Conservation (phyloP, 2,329 filamentous ascomycete species). For the Cytospora chrysosperma region DNA sequence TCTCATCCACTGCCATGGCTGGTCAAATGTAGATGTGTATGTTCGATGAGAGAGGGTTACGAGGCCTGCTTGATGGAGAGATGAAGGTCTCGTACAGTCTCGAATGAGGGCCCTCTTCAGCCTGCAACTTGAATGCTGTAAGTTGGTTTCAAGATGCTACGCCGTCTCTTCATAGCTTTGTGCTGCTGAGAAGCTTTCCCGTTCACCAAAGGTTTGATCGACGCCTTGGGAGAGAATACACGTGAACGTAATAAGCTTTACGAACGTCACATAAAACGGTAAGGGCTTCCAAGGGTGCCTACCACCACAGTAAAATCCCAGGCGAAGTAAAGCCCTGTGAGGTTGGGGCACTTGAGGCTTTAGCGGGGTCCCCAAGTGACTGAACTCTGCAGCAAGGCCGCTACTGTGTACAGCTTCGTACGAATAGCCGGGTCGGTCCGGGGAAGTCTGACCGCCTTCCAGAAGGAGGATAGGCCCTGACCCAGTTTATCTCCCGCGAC, state of each 20-base stretch:
- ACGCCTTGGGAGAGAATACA: background rate
- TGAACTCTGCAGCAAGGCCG: background rate
- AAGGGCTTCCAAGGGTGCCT: background rate
- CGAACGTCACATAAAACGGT: background rate
- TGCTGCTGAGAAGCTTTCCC: background rate
- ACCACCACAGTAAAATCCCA: too few species aligned
- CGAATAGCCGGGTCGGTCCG: background rate
- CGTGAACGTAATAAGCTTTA: background rate
- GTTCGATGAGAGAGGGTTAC: background rate
- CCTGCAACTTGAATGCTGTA: background rate
- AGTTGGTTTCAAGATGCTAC: background rate
- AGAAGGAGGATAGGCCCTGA: background rate
- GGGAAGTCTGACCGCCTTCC: background rate
- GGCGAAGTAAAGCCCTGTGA: background rate
- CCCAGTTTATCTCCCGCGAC: background rate
- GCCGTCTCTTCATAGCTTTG: conserved; percentile 6
- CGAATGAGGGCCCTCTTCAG: too few species aligned
- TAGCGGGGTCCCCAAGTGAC: background rate
- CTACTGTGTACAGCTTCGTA: too few species aligned
- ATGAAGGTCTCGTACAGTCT: too few species aligned
- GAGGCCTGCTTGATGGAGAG: too few species aligned
- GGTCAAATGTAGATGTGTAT: background rate
- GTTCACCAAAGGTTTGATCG: background rate
- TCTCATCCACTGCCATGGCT: background rate
- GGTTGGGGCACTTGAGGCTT: background rate